A percentile compares a stretch with the other conserved stretches of the same genome.
These are phyloP conservation scores for Boletus rex-veris DNA, from an alignment of 768 basidiomycete species.

Conservation along the genomic window DNA sequence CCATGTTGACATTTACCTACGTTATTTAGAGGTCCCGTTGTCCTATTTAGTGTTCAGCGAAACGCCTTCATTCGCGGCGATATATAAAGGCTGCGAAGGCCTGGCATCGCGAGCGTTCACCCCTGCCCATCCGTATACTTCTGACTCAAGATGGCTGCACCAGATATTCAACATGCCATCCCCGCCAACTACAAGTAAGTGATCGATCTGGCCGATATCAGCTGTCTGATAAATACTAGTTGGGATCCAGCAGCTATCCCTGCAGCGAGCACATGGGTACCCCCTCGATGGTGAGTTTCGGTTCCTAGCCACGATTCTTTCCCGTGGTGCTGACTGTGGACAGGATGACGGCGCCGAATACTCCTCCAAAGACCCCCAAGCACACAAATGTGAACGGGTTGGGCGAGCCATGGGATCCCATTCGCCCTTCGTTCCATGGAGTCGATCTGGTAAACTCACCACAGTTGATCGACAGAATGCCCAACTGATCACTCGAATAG, in stretches of 20 bases:
- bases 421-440: slow-evolving; percentile 20
- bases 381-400: slow-evolving; percentile 15
- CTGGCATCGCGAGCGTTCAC: not conserved
- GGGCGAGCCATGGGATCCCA: slow-evolving; percentile 24
- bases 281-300: slow-evolving; percentile 22
- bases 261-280: slow-evolving; percentile 24
- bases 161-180: slow-evolving; percentile 17
- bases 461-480: not conserved
- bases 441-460: slow-evolving; percentile 17
- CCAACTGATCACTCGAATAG: slow-evolving; percentile 4
- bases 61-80: not conserved
- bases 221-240: slow-evolving; percentile 9
- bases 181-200: slow-evolving; percentile 18
- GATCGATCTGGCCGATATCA: not conserved
- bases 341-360: slow-evolving; percentile 22
- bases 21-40: not conserved
- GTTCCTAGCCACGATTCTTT: not conserved
- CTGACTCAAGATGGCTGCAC: slow-evolving; percentile 18
- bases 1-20: too few species aligned
- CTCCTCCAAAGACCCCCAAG: not conserved
- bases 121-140: not conserved
- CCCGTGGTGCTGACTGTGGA: not conserved
- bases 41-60: not conserved
- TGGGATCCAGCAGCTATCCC: slow-evolving; percentile 26
- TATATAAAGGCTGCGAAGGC: not conserved